Evolutionary conservation across 2,329 filamentous ascomycete genomes (phyloP), one percentile per base, ranked within the genome.

Genomic region (Colletotrichum gloeosporioides): DNA sequence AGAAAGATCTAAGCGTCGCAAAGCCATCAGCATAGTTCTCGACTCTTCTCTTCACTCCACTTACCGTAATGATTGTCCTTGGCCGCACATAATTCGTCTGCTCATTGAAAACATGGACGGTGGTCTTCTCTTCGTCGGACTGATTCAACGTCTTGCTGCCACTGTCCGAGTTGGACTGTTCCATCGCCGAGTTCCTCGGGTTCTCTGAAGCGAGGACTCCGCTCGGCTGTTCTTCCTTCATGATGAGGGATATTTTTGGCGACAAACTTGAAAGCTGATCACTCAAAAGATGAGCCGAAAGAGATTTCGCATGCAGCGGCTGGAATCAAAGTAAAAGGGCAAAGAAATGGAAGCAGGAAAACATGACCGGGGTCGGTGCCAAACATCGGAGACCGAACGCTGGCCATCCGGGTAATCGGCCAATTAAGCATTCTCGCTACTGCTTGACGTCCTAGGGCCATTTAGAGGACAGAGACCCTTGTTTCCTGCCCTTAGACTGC

Each of bases 1-100:
- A 92, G 82, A 77, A 92, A 92, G 77, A 91, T 90, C 89, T 91
- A 71, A 4, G 53, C 16, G 31, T 39, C n/a, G 18, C 16, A 8
- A 36, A 36, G 65, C 6, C 29, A 9, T 29, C 9, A 36, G n/a
- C n/a, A 10, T 18, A 18, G 8, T 22, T n/a, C 4, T 32, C 27
- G 2, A 3, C 15, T 13, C 1, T 44, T 6, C 3, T 6, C 44
- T 12, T 0, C n/a, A 53, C 2, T 22, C 7, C 7, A 2, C 79
- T 75, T 81, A 89, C 89, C n/a, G 86, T 90, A 78, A 90, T 87
- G 65, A 91, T 90, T 2, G 84, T 89, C 29, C 84, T 83, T 66
- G 79, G 85, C 6, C 89, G 87, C 4, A 90, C 88, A 83, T 90
- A 91, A 77, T 90, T 89, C 18, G 89, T 90, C 80, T 91, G 89